Percentiles rank a stretch among this genome's conserved stretches.
Evolutionary conservation across 768 basidiomycete species (phyloP).

Genomic region (Auricularia cornea): DNA sequence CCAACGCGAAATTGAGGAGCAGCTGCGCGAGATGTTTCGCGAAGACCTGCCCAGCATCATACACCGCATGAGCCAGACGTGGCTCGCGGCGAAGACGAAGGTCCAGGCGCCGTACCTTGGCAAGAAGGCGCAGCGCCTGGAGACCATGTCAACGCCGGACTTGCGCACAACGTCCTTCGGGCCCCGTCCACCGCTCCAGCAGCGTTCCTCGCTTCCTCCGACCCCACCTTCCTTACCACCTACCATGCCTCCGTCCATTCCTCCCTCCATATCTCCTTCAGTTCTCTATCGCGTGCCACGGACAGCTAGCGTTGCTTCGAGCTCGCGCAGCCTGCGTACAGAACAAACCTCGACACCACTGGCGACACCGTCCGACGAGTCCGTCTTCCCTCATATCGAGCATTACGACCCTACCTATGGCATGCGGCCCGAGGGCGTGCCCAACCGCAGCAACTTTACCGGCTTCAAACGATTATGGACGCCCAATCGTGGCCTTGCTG

Average conservation of each 20-base stretch:
- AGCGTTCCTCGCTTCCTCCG: not conserved
- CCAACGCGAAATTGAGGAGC: conserved; percentile 94
- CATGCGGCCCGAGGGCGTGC: conserved; percentile 83
- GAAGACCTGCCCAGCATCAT: conserved; percentile 97
- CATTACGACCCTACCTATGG: conserved; percentile 96
- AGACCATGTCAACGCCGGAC: conserved; percentile 38
- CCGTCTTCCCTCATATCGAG: conserved; percentile 58
- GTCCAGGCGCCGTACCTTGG: conserved; percentile 85
- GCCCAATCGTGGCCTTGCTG: conserved; percentile 59
- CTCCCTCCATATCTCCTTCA: conserved; percentile 6
- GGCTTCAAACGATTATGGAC: conserved; percentile 43
- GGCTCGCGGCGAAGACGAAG: conserved; percentile 66
- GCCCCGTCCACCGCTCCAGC: no score
- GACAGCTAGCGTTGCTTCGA: not conserved
- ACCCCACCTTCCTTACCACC: not conserved
- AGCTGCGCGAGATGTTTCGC: conserved; percentile 95
- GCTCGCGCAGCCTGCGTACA: not conserved
- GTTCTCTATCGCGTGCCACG: not conserved
- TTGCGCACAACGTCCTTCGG: not conserved
- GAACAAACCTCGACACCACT: not conserved
- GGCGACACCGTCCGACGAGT: conserved; percentile 2
- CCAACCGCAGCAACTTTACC: conserved; percentile 72
- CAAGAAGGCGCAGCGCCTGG: conserved; percentile 37
- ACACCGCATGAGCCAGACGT: conserved; percentile 89
- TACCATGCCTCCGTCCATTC: not conserved